Evolutionary conservation across 495 filamentous ascomycete genomes (phyloP).

Genomic region (Penicillium cosmopolitanum): DNA sequence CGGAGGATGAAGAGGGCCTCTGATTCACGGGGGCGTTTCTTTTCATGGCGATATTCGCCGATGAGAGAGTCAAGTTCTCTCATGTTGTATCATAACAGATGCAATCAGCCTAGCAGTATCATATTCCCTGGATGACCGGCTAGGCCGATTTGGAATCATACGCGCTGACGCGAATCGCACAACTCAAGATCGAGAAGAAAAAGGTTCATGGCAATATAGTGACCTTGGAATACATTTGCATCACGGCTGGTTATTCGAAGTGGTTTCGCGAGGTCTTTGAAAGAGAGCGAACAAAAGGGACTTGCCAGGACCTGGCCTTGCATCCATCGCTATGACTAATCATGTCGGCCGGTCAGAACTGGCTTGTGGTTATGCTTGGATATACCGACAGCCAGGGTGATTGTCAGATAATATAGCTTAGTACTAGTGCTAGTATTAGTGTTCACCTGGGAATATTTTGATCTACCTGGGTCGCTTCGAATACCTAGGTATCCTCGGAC

Average conservation of each 20-base stretch:
- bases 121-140: background rate
- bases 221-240: background rate
- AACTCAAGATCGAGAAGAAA: background rate
- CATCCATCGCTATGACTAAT: background rate
- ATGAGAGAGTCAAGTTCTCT: conserved; percentile 71
- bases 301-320: background rate
- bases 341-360: no score
- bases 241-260: background rate
- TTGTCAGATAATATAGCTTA: no score
- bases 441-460: no score
- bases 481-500: no score
- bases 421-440: no score
- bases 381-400: no score
- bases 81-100: conserved; percentile 44
- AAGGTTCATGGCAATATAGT: background rate
- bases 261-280: background rate
- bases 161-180: background rate
- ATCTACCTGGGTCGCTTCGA: no score
- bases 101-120: background rate
- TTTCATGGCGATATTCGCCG: conserved; percentile 78
- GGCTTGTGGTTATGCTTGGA: no score
- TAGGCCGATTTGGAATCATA: background rate
- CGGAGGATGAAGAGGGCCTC: conserved; percentile 83
- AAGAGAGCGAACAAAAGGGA: background rate
- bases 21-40: conserved; percentile 66